phyloP scores from a whole-genome alignment of 2,329 filamentous ascomycete genomes.

The Diaporthe destruens region DNA sequence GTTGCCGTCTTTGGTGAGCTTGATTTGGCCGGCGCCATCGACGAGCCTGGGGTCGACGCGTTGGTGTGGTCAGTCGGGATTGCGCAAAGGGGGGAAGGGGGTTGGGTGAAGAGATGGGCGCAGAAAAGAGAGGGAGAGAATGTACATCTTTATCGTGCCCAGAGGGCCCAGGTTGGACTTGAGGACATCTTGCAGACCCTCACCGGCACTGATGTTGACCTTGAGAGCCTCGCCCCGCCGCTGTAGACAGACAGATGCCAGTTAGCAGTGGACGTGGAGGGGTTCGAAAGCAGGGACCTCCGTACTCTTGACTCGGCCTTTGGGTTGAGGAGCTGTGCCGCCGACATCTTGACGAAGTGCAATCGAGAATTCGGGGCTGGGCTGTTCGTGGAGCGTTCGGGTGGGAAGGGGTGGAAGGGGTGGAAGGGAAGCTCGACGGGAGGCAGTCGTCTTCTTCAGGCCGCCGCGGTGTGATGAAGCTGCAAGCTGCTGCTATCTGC shows the following conservation, averaged over 20 bases:
- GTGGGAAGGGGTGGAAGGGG: background rate
- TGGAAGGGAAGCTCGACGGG: background rate
- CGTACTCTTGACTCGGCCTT: constrained; percentile 97
- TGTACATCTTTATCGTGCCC: constrained; percentile 94
- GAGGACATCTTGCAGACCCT: constrained; percentile 92
- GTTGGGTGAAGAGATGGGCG: background rate
- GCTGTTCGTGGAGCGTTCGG: background rate
- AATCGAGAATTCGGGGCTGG: constrained; percentile 23
- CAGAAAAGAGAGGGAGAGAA: constrained; percentile 31
- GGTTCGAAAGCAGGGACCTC: constrained; percentile 47
- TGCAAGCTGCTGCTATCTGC: constrained; percentile 3
- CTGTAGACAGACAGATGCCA: constrained; percentile 61
- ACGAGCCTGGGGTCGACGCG: constrained; percentile 65
- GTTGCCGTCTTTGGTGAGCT: constrained; percentile 98
- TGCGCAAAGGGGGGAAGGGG: background rate
- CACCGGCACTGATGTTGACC: constrained; percentile 97
- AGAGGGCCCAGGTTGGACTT: constrained; percentile 95
- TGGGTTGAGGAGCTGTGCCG: constrained; percentile 96
- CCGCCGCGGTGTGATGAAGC: constrained; percentile 21
- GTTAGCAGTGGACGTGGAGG: constrained; percentile 54
- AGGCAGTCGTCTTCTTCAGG: constrained; percentile 26
- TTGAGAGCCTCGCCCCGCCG: constrained; percentile 95
- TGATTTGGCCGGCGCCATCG: constrained; percentile 87
- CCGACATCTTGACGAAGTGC: constrained; percentile 76
- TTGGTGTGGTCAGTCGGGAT: constrained; percentile 33